These are phyloP conservation scores for Trifolium repens DNA, from an alignment of 306 rosid genomes.

Conservation along the genomic window DNA sequence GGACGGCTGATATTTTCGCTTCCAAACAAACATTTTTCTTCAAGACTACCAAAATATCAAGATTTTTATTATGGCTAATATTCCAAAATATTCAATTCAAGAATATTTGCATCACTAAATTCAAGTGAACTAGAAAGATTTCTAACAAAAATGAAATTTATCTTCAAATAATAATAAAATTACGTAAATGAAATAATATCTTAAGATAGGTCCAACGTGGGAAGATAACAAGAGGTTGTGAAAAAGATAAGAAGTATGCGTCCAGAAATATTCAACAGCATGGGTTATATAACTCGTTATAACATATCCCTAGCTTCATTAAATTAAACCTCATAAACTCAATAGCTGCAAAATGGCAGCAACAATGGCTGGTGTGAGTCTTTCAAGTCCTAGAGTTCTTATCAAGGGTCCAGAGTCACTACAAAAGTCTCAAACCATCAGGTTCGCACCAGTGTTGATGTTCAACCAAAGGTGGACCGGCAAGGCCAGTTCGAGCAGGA, in stretches of 20 bases:
- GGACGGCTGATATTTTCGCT: slow-evolving; percentile 19
- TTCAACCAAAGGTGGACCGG: slow-evolving; percentile 38
- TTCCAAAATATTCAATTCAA: neutral
- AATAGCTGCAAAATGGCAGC: slow-evolving; percentile 64
- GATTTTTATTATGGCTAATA: slow-evolving; percentile 24
- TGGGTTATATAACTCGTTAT: slow-evolving; percentile 26
- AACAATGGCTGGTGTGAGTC: slow-evolving; percentile 59
- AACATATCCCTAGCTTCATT: neutral
- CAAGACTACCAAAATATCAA: slow-evolving; percentile 38
- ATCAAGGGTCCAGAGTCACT: slow-evolving; percentile 51
- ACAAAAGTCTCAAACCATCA: slow-evolving; percentile 41
- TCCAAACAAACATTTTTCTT: slow-evolving; percentile 24
- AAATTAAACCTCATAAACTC: neutral
- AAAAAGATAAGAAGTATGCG: slow-evolving; percentile 70
- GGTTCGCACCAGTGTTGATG: slow-evolving; percentile 28
- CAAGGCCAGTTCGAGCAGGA: slow-evolving; percentile 37
- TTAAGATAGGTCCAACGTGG: slow-evolving; percentile 52
- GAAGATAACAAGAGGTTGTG: slow-evolving; percentile 40
- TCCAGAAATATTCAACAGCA: slow-evolving; percentile 39
- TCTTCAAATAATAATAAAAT: neutral
- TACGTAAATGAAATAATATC: slow-evolving; percentile 38
- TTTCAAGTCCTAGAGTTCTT: slow-evolving; percentile 54
- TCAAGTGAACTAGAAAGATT: slow-evolving; percentile 5
- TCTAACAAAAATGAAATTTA: neutral
- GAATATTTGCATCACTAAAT: slow-evolving; percentile 7